Conservation (phyloP, 768 basidiomycete species). For the Lactarius sanguifluus region DNA sequence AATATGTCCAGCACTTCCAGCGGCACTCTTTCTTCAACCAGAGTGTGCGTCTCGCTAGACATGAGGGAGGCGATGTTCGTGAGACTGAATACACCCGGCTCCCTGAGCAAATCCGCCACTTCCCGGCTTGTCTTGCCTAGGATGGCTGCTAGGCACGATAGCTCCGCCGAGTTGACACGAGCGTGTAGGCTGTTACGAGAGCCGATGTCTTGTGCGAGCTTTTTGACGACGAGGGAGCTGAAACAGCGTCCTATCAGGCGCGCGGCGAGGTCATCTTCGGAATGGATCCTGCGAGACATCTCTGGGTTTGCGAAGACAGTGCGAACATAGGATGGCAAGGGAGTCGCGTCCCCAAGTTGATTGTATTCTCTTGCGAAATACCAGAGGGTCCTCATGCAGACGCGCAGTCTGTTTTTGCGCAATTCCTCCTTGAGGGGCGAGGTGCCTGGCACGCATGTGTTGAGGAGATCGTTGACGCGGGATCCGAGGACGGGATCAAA, state of each 20-base stretch:
- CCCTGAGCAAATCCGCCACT: too few species aligned
- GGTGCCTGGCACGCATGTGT: slow-evolving; percentile 1
- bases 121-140: too few species aligned
- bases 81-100: too few species aligned
- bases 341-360: not conserved
- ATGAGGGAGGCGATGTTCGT: too few species aligned
- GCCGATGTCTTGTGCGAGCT: not conserved
- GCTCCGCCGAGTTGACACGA: too few species aligned
- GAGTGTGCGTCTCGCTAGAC: too few species aligned
- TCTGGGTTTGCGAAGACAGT: not conserved
- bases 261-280: not conserved
- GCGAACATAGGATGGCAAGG: not conserved
- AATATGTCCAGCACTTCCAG: too few species aligned
- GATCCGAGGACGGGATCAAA: slow-evolving; percentile 14
- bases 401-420: slow-evolving; percentile 7
- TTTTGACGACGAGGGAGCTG: not conserved
- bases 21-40: too few species aligned
- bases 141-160: too few species aligned
- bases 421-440: slow-evolving; percentile 5
- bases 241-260: not conserved
- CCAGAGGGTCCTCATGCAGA: slow-evolving; percentile 14
- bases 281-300: not conserved
- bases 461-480: slow-evolving; percentile 10
- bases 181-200: too few species aligned
- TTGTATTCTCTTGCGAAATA: slow-evolving; percentile 14